Conservation (phyloP, 2,329 filamentous ascomycete genomes). For the Alternaria infectoria region DNA sequence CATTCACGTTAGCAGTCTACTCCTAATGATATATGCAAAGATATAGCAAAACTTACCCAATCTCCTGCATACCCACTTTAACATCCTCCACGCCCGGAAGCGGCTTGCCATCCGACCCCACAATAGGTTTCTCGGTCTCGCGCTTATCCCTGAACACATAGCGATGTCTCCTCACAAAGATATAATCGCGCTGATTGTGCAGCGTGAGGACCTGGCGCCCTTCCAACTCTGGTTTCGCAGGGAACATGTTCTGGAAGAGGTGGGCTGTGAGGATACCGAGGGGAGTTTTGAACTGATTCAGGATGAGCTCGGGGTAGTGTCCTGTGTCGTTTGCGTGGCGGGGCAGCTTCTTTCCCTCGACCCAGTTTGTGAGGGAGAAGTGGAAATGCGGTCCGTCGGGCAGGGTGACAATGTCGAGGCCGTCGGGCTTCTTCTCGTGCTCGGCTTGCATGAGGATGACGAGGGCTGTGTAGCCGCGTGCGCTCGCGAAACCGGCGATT, state of each 20-base stretch:
- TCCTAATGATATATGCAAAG: constrained; percentile 52
- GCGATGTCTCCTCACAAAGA: constrained; percentile 87
- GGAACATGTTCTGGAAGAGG: constrained; percentile 81
- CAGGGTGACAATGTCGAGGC: constrained; percentile 82
- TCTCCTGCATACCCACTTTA: constrained; percentile 84
- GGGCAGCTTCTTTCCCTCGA: constrained; percentile 84
- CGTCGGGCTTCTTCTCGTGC: constrained; percentile 76
- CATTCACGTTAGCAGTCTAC: neutral
- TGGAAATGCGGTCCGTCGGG: constrained; percentile 89
- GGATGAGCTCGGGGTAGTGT: constrained; percentile 85
- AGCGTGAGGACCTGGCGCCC: constrained; percentile 90
- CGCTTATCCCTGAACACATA: constrained; percentile 93
- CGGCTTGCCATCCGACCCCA: constrained; percentile 79
- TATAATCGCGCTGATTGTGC: constrained; percentile 95
- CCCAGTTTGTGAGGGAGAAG: constrained; percentile 88
- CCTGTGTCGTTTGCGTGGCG: constrained; percentile 87
- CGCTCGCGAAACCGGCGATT: constrained; percentile 83
- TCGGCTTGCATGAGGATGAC: constrained; percentile 84
- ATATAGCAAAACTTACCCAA: constrained; percentile 59
- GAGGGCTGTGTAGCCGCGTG: constrained; percentile 82
- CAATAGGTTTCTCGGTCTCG: constrained; percentile 83
- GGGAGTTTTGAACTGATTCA: constrained; percentile 95
- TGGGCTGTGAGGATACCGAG: constrained; percentile 85
- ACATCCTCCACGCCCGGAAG: constrained; percentile 86
- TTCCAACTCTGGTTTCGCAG: constrained; percentile 79